Base-by-base conservation (phyloP, 345 rosid species). In the Moricandia arvensis region DNA sequence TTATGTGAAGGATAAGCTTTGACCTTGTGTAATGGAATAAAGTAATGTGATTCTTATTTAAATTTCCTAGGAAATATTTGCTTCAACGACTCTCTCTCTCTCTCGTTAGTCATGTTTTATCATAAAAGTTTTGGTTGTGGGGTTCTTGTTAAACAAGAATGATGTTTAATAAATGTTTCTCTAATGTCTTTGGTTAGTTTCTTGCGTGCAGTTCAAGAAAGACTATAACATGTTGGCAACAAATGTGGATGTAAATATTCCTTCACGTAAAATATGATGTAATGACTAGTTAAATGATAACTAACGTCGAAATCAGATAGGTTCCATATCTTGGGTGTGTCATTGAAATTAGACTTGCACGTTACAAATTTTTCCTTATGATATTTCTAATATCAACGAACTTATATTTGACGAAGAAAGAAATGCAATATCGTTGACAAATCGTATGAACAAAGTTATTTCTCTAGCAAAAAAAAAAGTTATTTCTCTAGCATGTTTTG, bases 1-100 rank as follows among this genome's bases (percentile, higher is more conserved):
- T 77, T 45, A 59, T 15, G 67, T 71, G 61, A 71, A 71, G 49
- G 59, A 53, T 41, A 76, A 69, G 65, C 80, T 33, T 71, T 70
- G 76, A 71, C 75, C 27, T 77, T 57, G 43, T 64, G 24, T 43
- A 64, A 26, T 11, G 33, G 8, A 57, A 26, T 57, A 26, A 57
- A 57, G 8, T 57, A 17, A 41, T 57, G 59, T 38, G 77, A 38
- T 64, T 64, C 11, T 57, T 12, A 30, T 61, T 71, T 30, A 9
- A 51, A 60, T 31, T 9, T 51, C 11, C 47, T 51, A 51, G 35
- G 37, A 72, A 34, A 4, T 2, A 33, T 33, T 21, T 71, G 66
- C 47, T 71, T 59, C n/a, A 7, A 43, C 29, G 26, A 30, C 24
- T 57, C 7, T 69, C n/a, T 37, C 8, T 66, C 59, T 67, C 17